Base-by-base conservation (phyloP, 331 rosid species). In the Pyracantha coccinea region DNA sequence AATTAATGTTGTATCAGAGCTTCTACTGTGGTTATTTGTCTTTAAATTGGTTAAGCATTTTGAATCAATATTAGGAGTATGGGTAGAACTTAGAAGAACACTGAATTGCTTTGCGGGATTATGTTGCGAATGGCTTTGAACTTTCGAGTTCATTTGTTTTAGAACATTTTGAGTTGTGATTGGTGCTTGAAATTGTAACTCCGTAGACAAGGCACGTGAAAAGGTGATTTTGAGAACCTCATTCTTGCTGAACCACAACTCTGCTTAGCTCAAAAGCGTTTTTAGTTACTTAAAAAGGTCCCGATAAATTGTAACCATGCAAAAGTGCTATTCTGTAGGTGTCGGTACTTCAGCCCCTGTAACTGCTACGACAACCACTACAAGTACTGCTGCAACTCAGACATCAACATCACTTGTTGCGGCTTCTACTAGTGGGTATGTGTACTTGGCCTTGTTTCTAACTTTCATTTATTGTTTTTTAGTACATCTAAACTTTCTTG, bases 361-460 rank as follows among this genome's bases (percentile, higher is more conserved):
- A 64, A 78, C 89, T 68, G 77, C 85, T 4, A 79, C 88, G 66
- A 64, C 87, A 66, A 79, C 95, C 68, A 79, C 79, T 77, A 66
- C 88, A 52, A 80, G 86, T 81, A 70, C 87, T 9, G 72, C 85
- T 78, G 83, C 90, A 21, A 82, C 87, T 81, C 97, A 86, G 86
- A 72, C 83, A 41, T 77, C 92, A 60, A 71, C 96, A 20, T 72
- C 97, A 59, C 84, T 84, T 81, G 82, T 85, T 81, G 82, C 83
- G 44, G 89, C 96, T 53, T 87, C 96, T 32, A 82, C 93, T 53
- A 87, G 91, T 75, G 97, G 99, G 99, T 92, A 23, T 84, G 91
- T 65, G 50, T 71, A 60, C 66, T 72, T 80, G 24, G 28, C 27
- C 65, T 38, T 68, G 54, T 38, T 61, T n/a, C 31, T 66, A 69